Evolutionary conservation across 768 basidiomycete species (phyloP).

Genomic region (Porphyrellus cyaneotinctus): DNA sequence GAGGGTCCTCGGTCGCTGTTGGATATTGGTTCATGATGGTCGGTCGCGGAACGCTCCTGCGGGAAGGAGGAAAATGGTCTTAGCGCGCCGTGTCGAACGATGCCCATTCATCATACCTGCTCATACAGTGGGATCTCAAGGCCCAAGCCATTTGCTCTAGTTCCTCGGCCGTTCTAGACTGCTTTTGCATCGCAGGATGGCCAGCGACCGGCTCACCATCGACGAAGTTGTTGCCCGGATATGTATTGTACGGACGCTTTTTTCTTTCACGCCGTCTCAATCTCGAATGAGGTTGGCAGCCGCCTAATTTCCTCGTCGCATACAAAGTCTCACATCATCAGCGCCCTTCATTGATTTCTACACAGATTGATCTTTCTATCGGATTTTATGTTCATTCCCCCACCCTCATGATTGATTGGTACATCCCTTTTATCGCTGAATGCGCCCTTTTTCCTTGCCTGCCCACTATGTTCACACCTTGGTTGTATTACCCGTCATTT

Average conservation of each 20-base stretch:
- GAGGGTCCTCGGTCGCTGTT: conserved; percentile 34
- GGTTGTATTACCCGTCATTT: conserved; percentile 34
- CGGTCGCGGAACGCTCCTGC: conserved; percentile 25
- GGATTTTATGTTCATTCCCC: conserved; percentile 27
- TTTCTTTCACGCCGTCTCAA: conserved; percentile 52
- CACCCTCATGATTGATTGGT: conserved; percentile 16
- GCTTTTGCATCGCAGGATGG: conserved; percentile 16
- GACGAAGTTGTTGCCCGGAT: conserved; percentile 38
- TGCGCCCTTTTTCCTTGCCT: conserved; percentile 16
- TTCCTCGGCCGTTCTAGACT: conserved; percentile 16
- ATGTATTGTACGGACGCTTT: conserved; percentile 69
- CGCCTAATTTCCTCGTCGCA: conserved; percentile 29
- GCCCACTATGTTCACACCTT: conserved; percentile 22
- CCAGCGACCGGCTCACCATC: conserved; percentile 23
- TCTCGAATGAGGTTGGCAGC: conserved; percentile 21
- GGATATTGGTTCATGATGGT: conserved; percentile 34
- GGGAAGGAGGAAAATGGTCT: conserved; percentile 19
- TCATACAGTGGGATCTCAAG: conserved; percentile 20
- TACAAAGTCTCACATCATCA: conserved; percentile 22
- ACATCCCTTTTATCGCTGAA: conserved; percentile 19
- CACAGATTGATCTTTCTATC: conserved; percentile 24
- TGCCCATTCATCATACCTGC: conserved; percentile 2
- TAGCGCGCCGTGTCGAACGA: conserved; percentile 24
- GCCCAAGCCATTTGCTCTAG: conserved; percentile 6
- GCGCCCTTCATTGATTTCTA: conserved; percentile 34